Base-by-base conservation (phyloP, 2,329 filamentous ascomycete genomes). In the Scedosporium boydii region DNA sequence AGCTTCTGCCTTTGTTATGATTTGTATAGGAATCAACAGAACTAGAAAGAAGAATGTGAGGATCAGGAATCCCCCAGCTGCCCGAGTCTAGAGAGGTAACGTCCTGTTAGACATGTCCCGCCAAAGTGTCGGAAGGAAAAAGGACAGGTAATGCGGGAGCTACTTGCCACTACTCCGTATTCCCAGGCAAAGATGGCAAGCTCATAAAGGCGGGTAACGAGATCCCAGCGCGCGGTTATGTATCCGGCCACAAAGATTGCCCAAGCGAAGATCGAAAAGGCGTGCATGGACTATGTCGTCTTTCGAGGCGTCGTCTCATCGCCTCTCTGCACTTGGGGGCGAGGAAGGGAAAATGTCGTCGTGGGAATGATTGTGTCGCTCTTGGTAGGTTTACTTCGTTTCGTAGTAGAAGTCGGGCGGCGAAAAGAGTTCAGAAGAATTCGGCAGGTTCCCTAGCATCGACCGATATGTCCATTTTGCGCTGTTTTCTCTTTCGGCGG, bases 211-310 rank as follows among this genome's bases (percentile, higher is more conserved):
- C 93, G 88, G 70, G 93, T 97, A 69, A 97, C 92, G 66, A 99
- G 87, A 78, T 98, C 95, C 93, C 95, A 99, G 82, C 95, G 90
- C 74, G 95, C 95, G 78, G 95, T 99, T 76, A 93, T 98, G 83
- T 99, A 99, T 77, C 95, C 95, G 80, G 95, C 93, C 83, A 98
- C 89, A 82, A 99, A 99, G 81, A 99, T 97, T 79, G 90, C 92
- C 79, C 96, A 87, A 72, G 93, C 96, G 77, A 97, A 85, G 76
- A 93, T 82, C 67, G 93, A 98, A 81, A 98, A 97, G 72, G 93
- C 91, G 91, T 97, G 93, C 93, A 98, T 98, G 83, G 82, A 58
- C 48, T 59, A 44, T 38, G 60, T 48, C 27, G 51, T 21, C 38
- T 9, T 26, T 44, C 38, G 60, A 46, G 51, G 60, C 51, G 60